Base-by-base conservation (phyloP, 1,139 yeast genomes). In the Nematodospora anomalae region DNA sequence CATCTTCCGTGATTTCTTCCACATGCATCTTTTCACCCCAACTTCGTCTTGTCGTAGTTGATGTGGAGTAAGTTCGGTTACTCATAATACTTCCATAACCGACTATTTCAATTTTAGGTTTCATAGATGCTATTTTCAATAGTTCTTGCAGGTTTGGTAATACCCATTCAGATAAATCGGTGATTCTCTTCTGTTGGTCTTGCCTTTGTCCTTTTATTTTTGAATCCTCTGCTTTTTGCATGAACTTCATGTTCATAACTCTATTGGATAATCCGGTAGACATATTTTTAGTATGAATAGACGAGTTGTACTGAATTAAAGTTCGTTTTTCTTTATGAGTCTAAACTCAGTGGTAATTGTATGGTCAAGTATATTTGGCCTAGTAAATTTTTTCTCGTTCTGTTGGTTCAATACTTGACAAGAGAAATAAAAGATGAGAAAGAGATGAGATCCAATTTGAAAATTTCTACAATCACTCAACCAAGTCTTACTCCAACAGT, bases 211-310 rank as follows among this genome's bases (percentile, higher is more conserved):
- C 34, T 20, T 33, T 36, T 61, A 37, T 58, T 62, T 34, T 52
- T 39, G 25, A 30, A 24, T 43, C 49, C n/a, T 50, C 60, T 3
- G 63, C 55, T 33, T 55, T 60, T 41, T 61, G 65, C 76, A 71
- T 71, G 74, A 71, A 71, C 71, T 83, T 83, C 90, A 83, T 83
- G 71, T 79, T 80, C 75, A 79, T 63, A 50, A 83, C 81, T 49
- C 83, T 68, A 47, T 74, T 71, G n/a, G 88, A 80, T 48, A 81
- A 67, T 25, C 66, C 61, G 8, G 32, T 31, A 46, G 74, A 61
- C 65, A 71, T 73, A 24, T 14, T 26, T n/a, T n/a, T n/a, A n/a
- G n/a, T n/a, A n/a, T n/a, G n/a, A n/a, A n/a, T n/a, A n/a, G n/a
- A n/a, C n/a, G n/a, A n/a, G n/a, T n/a, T n/a, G n/a, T n/a, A n/a